Percentiles rank a stretch among this genome's conserved stretches.
Conservation (phyloP, 768 basidiomycete genomes). For the Artomyces pyxidatus region DNA sequence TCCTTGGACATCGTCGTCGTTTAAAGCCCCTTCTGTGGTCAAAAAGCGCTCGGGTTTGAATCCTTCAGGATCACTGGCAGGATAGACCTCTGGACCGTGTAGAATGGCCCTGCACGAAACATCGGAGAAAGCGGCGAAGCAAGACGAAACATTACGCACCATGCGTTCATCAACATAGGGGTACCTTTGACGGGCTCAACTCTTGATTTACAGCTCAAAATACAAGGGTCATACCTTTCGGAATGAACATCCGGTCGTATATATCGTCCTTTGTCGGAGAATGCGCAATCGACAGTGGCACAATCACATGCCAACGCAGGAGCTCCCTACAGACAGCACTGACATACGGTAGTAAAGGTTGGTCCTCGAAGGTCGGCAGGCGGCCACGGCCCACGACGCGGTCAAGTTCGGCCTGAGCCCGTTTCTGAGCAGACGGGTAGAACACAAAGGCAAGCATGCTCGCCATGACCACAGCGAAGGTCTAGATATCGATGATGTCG, state of each 20-base stretch:
- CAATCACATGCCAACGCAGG: background rate
- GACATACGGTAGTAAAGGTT: slow-evolving; percentile 7
- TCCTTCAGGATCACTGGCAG: slow-evolving; percentile 4
- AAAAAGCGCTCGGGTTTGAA: slow-evolving; percentile 9
- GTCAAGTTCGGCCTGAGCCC: slow-evolving; percentile 9
- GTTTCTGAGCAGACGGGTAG: slow-evolving; percentile 5
- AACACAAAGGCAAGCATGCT: slow-evolving; percentile 3
- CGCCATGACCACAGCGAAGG: background rate
- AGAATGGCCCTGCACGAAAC: slow-evolving; percentile 6
- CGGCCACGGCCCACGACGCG: background rate
- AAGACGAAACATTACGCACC: background rate
- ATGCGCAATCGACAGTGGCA: background rate
- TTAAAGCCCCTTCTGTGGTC: background rate
- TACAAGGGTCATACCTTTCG: background rate
- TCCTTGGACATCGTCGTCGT: background rate
- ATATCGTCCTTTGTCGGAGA: background rate
- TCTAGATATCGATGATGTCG: background rate
- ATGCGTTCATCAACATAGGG: background rate
- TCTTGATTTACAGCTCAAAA: too few species aligned
- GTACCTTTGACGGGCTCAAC: background rate
- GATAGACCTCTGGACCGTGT: slow-evolving; percentile 5
- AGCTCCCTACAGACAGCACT: slow-evolving; percentile 8
- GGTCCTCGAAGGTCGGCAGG: slow-evolving; percentile 6
- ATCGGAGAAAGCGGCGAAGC: too few species aligned
- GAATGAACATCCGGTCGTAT: background rate